These are phyloP conservation scores for Arabidopsis suecica DNA, from an alignment of 345 rosid genomes.

Conservation along the genomic window DNA sequence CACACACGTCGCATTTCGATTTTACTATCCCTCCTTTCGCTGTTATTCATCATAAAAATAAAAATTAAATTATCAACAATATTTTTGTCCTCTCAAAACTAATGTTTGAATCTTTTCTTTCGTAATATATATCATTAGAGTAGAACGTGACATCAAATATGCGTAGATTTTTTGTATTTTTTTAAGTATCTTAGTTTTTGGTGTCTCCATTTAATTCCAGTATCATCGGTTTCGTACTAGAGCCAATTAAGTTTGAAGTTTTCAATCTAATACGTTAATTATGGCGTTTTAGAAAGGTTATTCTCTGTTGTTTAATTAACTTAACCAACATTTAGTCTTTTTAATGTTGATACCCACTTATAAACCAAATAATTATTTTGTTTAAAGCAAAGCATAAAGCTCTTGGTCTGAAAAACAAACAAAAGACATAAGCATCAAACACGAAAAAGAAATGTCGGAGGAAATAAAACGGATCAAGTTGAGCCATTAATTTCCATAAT, in stretches of 20 bases:
- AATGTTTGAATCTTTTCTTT: too few species aligned
- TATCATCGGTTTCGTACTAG: background rate
- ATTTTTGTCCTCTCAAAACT: background rate
- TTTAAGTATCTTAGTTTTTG: background rate
- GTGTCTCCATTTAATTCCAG: background rate
- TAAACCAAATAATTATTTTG: constrained; percentile 1
- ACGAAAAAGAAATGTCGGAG: background rate
- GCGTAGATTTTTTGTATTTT: background rate
- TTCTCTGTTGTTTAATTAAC: background rate
- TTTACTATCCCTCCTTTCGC: constrained; percentile 71
- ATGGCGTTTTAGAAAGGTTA: constrained; percentile 2
- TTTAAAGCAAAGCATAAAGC: constrained; percentile 10
- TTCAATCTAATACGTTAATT: background rate
- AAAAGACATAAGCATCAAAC: background rate
- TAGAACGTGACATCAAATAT: background rate
- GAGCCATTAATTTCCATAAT: background rate
- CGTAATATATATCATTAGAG: too few species aligned
- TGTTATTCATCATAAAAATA: constrained; percentile 23
- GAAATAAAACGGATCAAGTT: background rate
- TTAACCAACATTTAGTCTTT: background rate
- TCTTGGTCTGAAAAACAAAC: constrained; percentile 26
- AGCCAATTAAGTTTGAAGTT: background rate
- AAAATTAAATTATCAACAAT: background rate
- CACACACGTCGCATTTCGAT: constrained; percentile 77
- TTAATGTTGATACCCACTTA: constrained; percentile 16